Evolutionary conservation across 2,329 filamentous ascomycete genomes (phyloP).

Genomic region (Aureobasidium sp.): DNA sequence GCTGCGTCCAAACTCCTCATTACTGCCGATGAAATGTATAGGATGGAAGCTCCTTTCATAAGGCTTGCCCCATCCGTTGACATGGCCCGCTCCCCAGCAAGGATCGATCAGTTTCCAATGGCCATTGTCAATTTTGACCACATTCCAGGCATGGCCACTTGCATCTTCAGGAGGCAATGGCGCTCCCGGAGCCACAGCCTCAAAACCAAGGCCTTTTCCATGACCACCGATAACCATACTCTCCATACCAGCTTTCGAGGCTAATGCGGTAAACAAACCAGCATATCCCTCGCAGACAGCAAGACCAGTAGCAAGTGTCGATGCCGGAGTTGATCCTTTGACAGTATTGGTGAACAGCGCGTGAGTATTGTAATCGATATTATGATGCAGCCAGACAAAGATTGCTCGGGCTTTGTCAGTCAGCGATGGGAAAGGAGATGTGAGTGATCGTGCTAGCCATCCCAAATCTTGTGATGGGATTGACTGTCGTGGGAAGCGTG

Average conservation of each 20-base stretch:
- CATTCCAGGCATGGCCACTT: conserved; percentile 26
- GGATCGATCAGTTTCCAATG: conserved; percentile 86
- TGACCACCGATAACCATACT: conserved; percentile 66
- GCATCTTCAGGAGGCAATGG: conserved; percentile 52
- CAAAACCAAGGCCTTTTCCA: conserved; percentile 77
- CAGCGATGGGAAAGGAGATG: conserved; percentile 69
- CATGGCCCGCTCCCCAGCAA: conserved; percentile 82
- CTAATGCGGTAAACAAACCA: conserved; percentile 68
- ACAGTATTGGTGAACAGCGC: conserved; percentile 67
- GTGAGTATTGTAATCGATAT: conserved; percentile 73
- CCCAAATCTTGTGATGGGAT: conserved; percentile 60
- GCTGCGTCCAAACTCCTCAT: conserved; percentile 69
- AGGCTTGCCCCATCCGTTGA: conserved; percentile 43
- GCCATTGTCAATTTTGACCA: conserved; percentile 62
- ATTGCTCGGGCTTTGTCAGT: conserved; percentile 91
- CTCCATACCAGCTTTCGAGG: conserved; percentile 69
- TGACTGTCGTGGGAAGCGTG: conserved; percentile 62
- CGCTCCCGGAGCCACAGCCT: conserved; percentile 52
- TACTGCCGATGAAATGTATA: conserved; percentile 50
- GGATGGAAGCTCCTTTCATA: conserved; percentile 65
- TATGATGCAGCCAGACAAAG: conserved; percentile 93
- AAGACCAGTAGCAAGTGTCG: conserved; percentile 65
- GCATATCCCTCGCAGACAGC: conserved; percentile 93
- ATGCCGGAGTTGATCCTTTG: conserved; percentile 57
- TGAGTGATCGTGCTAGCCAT: conserved; percentile 70